A percentile compares a stretch with the other conserved stretches of the same genome.
These are phyloP conservation scores for Helicocarpus griseus DNA, from an alignment of 2,329 filamentous ascomycete species.

Conservation along the genomic window DNA sequence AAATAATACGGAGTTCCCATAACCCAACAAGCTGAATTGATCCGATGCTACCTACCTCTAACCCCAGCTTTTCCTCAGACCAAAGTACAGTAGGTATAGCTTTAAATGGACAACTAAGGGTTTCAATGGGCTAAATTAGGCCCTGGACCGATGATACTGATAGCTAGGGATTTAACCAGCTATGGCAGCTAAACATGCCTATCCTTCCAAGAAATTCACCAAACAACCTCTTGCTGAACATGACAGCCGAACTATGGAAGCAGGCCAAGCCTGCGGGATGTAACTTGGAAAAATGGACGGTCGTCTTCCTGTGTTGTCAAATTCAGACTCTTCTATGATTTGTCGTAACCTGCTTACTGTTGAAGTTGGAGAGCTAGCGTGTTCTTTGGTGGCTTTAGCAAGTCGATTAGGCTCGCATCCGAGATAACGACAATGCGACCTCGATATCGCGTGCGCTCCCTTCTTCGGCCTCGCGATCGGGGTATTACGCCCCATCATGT, in stretches of 20 bases:
- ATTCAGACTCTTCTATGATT: too few relatives aligned
- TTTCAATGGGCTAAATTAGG: too few relatives aligned
- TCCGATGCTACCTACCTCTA: too few relatives aligned
- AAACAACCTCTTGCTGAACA: neutral
- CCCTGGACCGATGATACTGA: neutral
- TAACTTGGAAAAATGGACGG: neutral
- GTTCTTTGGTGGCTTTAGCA: neutral
- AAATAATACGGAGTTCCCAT: too few relatives aligned
- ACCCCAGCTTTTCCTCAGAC: too few relatives aligned
- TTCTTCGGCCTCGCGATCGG: neutral
- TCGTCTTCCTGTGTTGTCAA: neutral
- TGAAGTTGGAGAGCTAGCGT: neutral
- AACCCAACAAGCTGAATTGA: too few relatives aligned
- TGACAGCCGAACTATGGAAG: neutral
- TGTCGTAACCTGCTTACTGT: too few relatives aligned
- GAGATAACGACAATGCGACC: neutral
- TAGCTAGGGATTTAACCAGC: too few relatives aligned
- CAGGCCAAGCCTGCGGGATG: conserved; percentile 1
- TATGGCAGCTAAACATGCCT: too few relatives aligned
- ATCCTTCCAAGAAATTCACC: too few relatives aligned
- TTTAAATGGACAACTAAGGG: too few relatives aligned
- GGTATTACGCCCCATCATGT: neutral
- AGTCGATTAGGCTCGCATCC: neutral
- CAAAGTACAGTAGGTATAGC: too few relatives aligned
- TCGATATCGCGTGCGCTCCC: neutral